phyloP scores from a whole-genome alignment of 1,284 basidiomycete species.

The Bondarzewia mesenterica region DNA sequence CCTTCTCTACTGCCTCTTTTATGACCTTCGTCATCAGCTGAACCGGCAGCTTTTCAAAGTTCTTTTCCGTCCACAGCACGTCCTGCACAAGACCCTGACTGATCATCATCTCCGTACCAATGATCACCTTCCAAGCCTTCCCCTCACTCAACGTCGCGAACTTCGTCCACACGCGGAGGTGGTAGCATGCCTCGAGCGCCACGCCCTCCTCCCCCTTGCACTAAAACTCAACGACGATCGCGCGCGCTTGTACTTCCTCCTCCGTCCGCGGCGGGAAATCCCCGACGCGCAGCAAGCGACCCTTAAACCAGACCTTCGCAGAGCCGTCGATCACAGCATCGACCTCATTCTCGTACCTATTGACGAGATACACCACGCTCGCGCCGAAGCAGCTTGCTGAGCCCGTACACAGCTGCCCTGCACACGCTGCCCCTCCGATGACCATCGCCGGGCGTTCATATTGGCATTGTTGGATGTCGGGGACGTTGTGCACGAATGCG shows the following conservation, averaged over 20 bases:
- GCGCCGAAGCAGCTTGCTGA: not conserved
- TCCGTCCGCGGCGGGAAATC: not conserved
- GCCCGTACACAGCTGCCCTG: not conserved
- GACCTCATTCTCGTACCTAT: not conserved
- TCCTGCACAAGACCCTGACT: constrained; percentile 1
- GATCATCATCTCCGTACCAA: constrained; percentile 1
- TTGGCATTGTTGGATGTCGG: not conserved
- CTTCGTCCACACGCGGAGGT: not conserved
- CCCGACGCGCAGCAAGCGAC: not conserved
- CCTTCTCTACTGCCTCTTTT: not conserved
- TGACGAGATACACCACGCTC: not conserved
- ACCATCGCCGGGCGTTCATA: not conserved
- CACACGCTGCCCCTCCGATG: not conserved
- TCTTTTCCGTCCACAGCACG: not conserved
- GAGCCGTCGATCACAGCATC: not conserved
- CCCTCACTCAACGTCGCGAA: not conserved
- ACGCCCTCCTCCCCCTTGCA: not conserved
- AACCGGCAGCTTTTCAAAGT: not conserved
- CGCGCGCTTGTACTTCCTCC: not conserved
- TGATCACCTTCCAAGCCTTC: not conserved
- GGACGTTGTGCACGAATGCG: not conserved
- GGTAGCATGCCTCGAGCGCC: not conserved
- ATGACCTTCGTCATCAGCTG: not conserved
- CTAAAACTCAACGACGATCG: not conserved
- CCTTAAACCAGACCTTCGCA: not conserved